Evolutionary conservation across 176 grass and related monocot species (phyloP).

Genomic region (sorghum (Sorghum bicolor)): DNA sequence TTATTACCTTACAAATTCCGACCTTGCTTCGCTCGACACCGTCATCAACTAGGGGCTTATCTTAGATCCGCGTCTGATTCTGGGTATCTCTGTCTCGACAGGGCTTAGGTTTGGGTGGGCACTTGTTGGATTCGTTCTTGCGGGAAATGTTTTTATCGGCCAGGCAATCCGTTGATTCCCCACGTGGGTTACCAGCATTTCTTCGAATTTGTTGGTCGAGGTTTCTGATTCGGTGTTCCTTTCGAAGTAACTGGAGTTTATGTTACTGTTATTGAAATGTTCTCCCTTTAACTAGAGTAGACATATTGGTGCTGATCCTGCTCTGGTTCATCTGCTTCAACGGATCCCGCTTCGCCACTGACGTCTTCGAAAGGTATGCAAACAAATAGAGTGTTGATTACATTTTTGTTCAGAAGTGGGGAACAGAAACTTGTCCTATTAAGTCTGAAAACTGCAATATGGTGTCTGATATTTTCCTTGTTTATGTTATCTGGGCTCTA

Average conservation of each 20-base stretch:
- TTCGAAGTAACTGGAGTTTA: background rate
- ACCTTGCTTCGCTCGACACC: background rate
- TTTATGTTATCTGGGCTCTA: background rate
- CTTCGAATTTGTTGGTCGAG: background rate
- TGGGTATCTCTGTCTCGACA: background rate
- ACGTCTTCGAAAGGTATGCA: conserved; percentile 58
- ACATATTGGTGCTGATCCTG: conserved; percentile 68
- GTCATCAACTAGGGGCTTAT: background rate
- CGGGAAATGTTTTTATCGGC: background rate
- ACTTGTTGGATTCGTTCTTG: background rate
- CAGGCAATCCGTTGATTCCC: background rate
- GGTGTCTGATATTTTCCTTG: background rate
- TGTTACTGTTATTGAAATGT: background rate
- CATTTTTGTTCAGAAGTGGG: background rate
- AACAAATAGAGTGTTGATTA: background rate
- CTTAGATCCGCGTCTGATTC: background rate
- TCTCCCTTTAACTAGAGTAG: conserved; percentile 41
- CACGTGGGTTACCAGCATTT: background rate
- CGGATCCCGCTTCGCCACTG: conserved; percentile 55
- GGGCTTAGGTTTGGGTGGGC: background rate
- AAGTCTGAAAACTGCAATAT: background rate
- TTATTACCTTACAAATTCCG: background rate
- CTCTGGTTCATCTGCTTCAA: conserved; percentile 86
- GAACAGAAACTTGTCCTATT: background rate
- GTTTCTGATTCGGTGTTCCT: background rate